Base-by-base conservation (phyloP, 1,284 basidiomycete genomes). In the Microbotryum lychnidis-dioicae region DNA sequence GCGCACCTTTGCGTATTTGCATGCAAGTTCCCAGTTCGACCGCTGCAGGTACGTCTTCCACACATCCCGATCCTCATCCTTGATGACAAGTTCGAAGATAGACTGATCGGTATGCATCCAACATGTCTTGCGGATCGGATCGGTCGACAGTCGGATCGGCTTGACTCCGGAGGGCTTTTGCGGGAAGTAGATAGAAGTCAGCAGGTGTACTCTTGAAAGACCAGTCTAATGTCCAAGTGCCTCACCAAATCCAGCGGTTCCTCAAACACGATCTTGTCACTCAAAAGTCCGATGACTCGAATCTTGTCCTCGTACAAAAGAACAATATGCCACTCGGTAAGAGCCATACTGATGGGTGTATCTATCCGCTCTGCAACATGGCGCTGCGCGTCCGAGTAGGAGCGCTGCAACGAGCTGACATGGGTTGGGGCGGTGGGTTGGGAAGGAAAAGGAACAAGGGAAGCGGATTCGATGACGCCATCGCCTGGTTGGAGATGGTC, bases 101-200 rank as follows among this genome's bases (percentile, higher is more conserved):
- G 89, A 88, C 62, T 86, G 82, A 69, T 91, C 85, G 0, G 94
- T 93, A 74, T 89, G 96, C 2, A 96, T 82, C 96, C 96, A 99
- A 71, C 88, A 94, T 5, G 94, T 97, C 73, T 84, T 84, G 9
- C 89, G 84, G 6, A 89, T 83, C 9, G 88, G 85, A 75, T 99
- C 96, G 8, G 86, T 81, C 6, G 85, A 82, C 25, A 96, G 77
- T 0, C 86, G 88, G 27, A 83, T 79, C 8, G 90, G 84, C 56
- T 77, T 77, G 73, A 93, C 89, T 37, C 81, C 82, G 4, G 82
- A 50, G 3, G 61, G 64, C 69, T 71, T 58, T 6, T 31, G 27
- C 1, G 8, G 4, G 23, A 6, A 10, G 7, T 33, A 8, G 7
- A 42, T 3, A 33, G 20, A 6, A 31, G 27, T 65, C 23, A 65